Percentiles rank a stretch among this genome's conserved stretches.
Evolutionary conservation across 495 filamentous ascomycete genomes (phyloP).

Genomic region (Penicillium odoratum): DNA sequence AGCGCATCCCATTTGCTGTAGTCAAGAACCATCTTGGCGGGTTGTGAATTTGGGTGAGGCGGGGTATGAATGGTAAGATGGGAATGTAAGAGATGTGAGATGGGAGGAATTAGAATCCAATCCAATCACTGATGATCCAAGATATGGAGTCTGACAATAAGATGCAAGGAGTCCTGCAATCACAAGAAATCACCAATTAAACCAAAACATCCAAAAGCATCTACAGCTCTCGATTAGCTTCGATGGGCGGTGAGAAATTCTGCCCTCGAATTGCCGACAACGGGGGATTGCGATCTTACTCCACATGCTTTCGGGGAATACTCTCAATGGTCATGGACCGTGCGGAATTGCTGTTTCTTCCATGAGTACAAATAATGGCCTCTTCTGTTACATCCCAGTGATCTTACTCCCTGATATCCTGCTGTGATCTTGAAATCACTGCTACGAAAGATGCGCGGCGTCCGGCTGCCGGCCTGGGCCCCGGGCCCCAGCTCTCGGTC

Average conservation of each 20-base stretch:
- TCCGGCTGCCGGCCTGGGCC: conserved; percentile 40
- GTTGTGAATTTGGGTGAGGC: conserved; percentile 20
- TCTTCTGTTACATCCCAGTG: conserved; percentile 23
- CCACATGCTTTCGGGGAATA: conserved; percentile 21
- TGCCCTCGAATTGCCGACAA: conserved; percentile 21
- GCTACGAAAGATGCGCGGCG: conserved; percentile 40
- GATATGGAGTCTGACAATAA: background rate
- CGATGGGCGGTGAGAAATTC: conserved; percentile 33
- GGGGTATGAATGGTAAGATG: conserved; percentile 19
- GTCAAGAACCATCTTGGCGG: conserved; percentile 76
- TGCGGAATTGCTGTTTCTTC: conserved; percentile 11
- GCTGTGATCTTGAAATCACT: conserved; percentile 23
- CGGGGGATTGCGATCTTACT: conserved; percentile 20
- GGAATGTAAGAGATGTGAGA: background rate
- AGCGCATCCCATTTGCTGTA: conserved; percentile 97
- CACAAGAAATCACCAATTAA: background rate
- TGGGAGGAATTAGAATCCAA: background rate
- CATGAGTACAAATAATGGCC: conserved; percentile 36
- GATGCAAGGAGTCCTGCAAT: background rate
- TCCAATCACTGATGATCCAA: background rate
- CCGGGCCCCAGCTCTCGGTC: conserved; percentile 33
- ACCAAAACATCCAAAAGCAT: conserved; percentile 18
- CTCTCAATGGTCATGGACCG: conserved; percentile 16
- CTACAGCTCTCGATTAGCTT: conserved; percentile 42
- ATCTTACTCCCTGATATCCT: conserved; percentile 7